phyloP scores from a whole-genome alignment of 1,284 basidiomycete species.

The Ceratobasidium papillatum region DNA sequence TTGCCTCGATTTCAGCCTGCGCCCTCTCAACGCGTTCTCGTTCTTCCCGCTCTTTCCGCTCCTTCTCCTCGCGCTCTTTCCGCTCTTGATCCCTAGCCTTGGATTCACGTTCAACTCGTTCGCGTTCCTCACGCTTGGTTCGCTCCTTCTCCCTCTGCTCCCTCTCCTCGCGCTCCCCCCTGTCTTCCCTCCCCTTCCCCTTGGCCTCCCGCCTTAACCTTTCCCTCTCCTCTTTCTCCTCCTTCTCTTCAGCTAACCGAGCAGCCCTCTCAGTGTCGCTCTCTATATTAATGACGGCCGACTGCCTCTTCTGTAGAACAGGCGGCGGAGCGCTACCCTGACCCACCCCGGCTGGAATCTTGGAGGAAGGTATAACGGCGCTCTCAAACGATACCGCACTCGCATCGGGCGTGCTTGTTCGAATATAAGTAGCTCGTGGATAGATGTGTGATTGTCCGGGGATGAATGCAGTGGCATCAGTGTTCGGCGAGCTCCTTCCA shows the following conservation, averaged over 20 bases:
- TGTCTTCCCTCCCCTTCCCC: constrained; percentile 53
- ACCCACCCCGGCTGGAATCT: constrained; percentile 52
- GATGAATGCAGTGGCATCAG: constrained; percentile 42
- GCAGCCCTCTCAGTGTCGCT: constrained; percentile 57
- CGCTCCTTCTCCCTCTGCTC: constrained; percentile 47
- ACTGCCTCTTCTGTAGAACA: constrained; percentile 47
- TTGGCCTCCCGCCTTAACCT: constrained; percentile 47
- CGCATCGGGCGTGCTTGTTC: constrained; percentile 54
- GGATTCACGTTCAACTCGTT: constrained; percentile 43
- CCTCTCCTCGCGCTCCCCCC: constrained; percentile 34
- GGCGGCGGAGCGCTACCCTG: constrained; percentile 47
- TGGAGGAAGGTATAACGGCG: constrained; percentile 2
- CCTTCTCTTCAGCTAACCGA: constrained; percentile 52
- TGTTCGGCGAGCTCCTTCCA: constrained; percentile 50
- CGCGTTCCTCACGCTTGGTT: constrained; percentile 45
- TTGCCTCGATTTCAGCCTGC: constrained; percentile 60
- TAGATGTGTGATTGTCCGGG: constrained; percentile 34
- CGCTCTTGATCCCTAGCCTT: constrained; percentile 45
- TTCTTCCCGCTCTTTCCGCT: constrained; percentile 53
- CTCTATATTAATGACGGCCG: constrained; percentile 57
- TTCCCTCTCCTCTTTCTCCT: constrained; percentile 31
- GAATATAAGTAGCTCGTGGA: constrained; percentile 45
- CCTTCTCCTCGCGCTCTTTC: constrained; percentile 44
- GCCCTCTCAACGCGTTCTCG: constrained; percentile 63
- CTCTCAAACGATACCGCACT: constrained; percentile 46